These are phyloP conservation scores for Sugiyamaella paludigena DNA, from an alignment of 1,139 yeast genomes.

Conservation along the genomic window DNA sequence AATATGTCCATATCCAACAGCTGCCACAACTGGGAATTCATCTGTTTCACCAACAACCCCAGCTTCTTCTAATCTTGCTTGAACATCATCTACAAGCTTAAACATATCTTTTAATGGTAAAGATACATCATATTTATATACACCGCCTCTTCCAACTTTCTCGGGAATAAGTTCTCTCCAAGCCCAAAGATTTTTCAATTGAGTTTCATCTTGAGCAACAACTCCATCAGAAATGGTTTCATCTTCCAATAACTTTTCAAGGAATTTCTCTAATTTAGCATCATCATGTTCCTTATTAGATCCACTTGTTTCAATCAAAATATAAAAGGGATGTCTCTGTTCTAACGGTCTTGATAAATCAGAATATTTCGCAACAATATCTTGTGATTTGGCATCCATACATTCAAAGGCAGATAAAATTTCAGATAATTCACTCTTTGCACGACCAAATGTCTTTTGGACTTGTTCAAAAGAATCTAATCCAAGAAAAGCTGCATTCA, in stretches of 20 bases:
- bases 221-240: conserved; percentile 88
- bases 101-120: conserved; percentile 78
- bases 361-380: conserved; percentile 54
- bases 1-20: conserved; percentile 92
- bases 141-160: conserved; percentile 81
- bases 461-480: conserved; percentile 78
- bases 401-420: conserved; percentile 91
- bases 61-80: conserved; percentile 53
- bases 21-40: conserved; percentile 73
- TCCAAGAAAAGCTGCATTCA: conserved; percentile 87
- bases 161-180: conserved; percentile 97
- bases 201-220: conserved; percentile 93
- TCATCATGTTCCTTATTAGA: conserved; percentile 68
- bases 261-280: conserved; percentile 62
- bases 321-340: conserved; percentile 75
- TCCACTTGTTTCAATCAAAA: conserved; percentile 91
- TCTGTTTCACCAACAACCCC: conserved; percentile 67
- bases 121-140: conserved; percentile 93
- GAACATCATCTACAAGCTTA: conserved; percentile 72
- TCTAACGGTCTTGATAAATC: conserved; percentile 71
- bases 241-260: conserved; percentile 80
- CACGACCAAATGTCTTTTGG: conserved; percentile 74
- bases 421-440: conserved; percentile 77
- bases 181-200: conserved; percentile 76
- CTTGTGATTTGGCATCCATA: conserved; percentile 80